Conservation (phyloP, 257 asterid genomes). For the Gentiana dahurica region DNA sequence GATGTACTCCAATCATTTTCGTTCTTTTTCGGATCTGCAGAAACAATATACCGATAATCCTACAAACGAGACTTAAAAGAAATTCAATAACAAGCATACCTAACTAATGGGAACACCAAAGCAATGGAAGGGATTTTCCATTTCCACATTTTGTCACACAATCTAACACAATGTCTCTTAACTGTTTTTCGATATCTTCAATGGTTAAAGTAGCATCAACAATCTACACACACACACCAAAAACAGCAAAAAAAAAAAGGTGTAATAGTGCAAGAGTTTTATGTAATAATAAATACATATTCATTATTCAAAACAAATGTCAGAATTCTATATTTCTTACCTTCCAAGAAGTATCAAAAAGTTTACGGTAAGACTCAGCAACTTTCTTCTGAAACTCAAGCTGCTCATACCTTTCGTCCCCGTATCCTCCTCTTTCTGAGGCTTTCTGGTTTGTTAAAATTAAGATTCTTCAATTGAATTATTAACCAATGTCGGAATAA, state of each 20-base stretch:
- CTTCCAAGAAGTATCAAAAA: constrained; percentile 78
- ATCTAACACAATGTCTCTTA: constrained; percentile 36
- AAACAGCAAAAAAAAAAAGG: no score
- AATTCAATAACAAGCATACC: background rate
- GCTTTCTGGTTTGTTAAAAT: constrained; percentile 43
- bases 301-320: background rate
- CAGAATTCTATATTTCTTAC: constrained; percentile 22
- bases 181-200: constrained; percentile 59
- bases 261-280: background rate
- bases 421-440: constrained; percentile 94
- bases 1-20: no score
- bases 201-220: constrained; percentile 65
- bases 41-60: no score
- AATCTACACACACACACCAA: constrained; percentile 32
- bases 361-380: constrained; percentile 42
- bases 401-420: constrained; percentile 90
- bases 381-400: constrained; percentile 88
- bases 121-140: constrained; percentile 54
- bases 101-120: constrained; percentile 35
- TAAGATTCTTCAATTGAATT: no score
- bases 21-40: no score
- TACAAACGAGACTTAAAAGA: no score
- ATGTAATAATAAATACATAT: background rate
- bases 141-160: constrained; percentile 39
- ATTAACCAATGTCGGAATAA: no score